Conservation (phyloP, 768 basidiomycete genomes). For the Clitopilus hobsonii region DNA sequence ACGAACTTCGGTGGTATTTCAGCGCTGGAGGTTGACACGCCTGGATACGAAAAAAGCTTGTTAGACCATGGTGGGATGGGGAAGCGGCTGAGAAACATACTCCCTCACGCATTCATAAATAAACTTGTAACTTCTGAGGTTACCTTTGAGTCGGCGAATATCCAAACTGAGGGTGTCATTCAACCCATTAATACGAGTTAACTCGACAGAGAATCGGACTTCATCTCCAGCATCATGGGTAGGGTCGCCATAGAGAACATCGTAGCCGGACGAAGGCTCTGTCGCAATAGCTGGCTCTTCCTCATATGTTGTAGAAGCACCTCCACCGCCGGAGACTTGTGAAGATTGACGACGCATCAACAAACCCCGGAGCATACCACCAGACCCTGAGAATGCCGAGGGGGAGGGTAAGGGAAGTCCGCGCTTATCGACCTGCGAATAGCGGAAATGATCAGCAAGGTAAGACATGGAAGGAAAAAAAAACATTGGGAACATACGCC, state of each 20-base stretch:
- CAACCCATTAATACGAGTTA: constrained; percentile 86
- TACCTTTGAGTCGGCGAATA: constrained; percentile 88
- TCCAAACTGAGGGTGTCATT: constrained; percentile 91
- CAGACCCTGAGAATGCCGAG: constrained; percentile 59
- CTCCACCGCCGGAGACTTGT: constrained; percentile 53
- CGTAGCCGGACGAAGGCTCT: constrained; percentile 38
- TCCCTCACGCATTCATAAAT: constrained; percentile 84
- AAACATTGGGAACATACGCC: too few relatives aligned
- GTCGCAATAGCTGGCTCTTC: constrained; percentile 39
- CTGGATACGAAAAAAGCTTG: constrained; percentile 17
- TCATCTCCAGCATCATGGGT: constrained; percentile 87
- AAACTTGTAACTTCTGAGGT: constrained; percentile 89
- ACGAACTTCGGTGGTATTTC: constrained; percentile 8
- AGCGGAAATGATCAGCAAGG: neutral
- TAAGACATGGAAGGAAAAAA: constrained; percentile 20
- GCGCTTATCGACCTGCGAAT: constrained; percentile 75
- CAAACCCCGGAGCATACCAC: constrained; percentile 82
- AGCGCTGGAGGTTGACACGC: constrained; percentile 41
- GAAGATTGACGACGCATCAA: constrained; percentile 90
- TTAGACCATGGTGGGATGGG: neutral
- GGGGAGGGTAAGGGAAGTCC: constrained; percentile 83
- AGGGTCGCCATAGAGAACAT: constrained; percentile 75
- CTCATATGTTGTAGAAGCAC: constrained; percentile 38
- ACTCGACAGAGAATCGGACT: constrained; percentile 93
- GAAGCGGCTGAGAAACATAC: constrained; percentile 41